Percentiles rank a stretch among this genome's conserved stretches.
phyloP scores from a whole-genome alignment of 306 rosid genomes.

The Dalbergia cochinchinensis region DNA sequence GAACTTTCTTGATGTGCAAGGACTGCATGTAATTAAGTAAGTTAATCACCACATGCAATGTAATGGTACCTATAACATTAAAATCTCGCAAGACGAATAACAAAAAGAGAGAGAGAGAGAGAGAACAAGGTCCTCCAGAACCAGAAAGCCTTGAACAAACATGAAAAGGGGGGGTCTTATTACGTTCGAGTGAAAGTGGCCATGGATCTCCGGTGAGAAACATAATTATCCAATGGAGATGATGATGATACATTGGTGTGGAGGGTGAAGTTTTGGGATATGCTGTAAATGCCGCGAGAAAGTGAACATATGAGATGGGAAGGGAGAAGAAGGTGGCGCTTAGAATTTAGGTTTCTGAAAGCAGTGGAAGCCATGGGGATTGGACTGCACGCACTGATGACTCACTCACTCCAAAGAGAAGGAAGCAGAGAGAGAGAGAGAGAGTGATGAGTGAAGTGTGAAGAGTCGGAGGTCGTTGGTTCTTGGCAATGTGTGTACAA shows the following conservation, averaged over 20 bases:
- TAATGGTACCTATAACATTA: background rate
- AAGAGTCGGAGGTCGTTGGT: slow-evolving; percentile 38
- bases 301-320: background rate
- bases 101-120: background rate
- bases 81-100: background rate
- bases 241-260: slow-evolving; percentile 24
- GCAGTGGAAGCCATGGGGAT: slow-evolving; percentile 48
- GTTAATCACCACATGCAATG: background rate
- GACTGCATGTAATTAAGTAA: background rate
- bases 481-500: background rate
- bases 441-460: background rate
- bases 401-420: background rate
- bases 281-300: slow-evolving; percentile 22
- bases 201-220: slow-evolving; percentile 76
- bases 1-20: slow-evolving; percentile 10
- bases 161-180: slow-evolving; percentile 43
- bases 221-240: background rate
- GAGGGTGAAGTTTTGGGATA: background rate
- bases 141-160: background rate
- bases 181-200: slow-evolving; percentile 92
- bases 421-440: background rate
- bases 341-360: slow-evolving; percentile 46
- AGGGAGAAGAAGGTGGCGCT: slow-evolving; percentile 38
- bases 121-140: too few relatives aligned
- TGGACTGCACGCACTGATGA: background rate